Evolutionary conservation across 352 stramenopile genomes (phyloP), one percentile per base, ranked within the genome.

Genomic region (Phytophthora cajani): DNA sequence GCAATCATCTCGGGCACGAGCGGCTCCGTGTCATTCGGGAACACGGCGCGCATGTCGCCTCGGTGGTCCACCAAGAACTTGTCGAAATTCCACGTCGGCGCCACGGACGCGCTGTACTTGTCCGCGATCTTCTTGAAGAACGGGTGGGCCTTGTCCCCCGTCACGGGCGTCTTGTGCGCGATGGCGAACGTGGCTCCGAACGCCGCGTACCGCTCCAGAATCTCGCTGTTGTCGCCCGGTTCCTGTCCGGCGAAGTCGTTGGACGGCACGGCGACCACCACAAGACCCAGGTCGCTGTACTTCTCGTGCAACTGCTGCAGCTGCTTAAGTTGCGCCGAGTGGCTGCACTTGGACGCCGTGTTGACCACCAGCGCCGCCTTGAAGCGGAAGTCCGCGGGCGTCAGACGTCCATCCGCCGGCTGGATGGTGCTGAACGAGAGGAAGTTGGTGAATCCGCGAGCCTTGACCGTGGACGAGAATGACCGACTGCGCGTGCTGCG

Each of bases 11-110:
- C 74, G 2, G 76, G 70, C 58, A 79, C 69, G 16, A 92, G 66
- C 23, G 84, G 86, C n/a, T 91, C 82, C 21, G 85, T 91, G 70
- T 92, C 84, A 32, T 90, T 84, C 27, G 86, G 86, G 53, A 91
- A 93, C 57, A 93, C 86, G 1, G 86, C 86, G 36, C 74, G 64
- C 62, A 93, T 65, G 46, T 91, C 79, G 52, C 86, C 86, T 30
- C 75, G 64, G 25, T 85, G 66, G 47, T 93, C 84, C 47, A 93
- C 67, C 44, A 93, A 46, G 66, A 93, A 93, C 71, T 93, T 93
- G 83, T 93, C 86, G 69, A 93, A 93, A 49, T 93, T 93, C 85
- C 85, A 79, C 79, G 84, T 89, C 3, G 85, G 85, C 5, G 85
- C 84, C 36, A 91, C 84, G 0, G 85, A 91, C 23, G 75, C 65